These are phyloP conservation scores for Stipa capillata DNA, from an alignment of 176 grass and related monocot species.

Conservation along the genomic window DNA sequence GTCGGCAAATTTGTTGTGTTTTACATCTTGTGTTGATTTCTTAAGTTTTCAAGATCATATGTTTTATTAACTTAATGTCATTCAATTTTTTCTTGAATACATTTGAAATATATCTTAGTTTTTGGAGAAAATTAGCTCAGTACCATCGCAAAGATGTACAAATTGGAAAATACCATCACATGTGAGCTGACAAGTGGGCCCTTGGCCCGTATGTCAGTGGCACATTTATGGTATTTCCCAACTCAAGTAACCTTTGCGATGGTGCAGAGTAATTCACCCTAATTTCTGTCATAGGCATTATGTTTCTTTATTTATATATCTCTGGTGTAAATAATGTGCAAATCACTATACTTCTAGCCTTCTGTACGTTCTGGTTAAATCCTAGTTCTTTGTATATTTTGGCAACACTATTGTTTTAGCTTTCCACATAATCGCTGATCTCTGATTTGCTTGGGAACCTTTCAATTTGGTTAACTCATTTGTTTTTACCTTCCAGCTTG, in stretches of 20 bases:
- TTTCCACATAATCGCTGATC: not conserved
- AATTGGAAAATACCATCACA: too few species aligned
- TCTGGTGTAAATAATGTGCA: too few species aligned
- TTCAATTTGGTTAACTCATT: not conserved
- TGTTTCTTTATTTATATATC: not conserved
- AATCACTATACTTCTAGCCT: not conserved
- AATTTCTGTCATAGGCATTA: not conserved
- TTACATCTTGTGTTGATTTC: not conserved
- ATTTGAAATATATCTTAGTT: not conserved
- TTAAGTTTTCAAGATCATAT: not conserved
- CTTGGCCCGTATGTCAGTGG: not conserved
- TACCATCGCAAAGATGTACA: not conserved
- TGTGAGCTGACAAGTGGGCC: not conserved
- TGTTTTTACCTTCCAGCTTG: conserved; percentile 30
- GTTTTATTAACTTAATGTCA: not conserved
- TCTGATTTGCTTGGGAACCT: not conserved
- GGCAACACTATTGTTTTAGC: not conserved
- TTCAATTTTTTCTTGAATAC: not conserved
- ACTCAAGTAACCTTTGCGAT: too few species aligned
- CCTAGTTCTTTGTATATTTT: not conserved
- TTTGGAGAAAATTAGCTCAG: not conserved
- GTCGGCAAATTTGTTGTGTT: not conserved
- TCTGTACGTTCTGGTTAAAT: not conserved
- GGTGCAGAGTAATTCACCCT: too few species aligned
- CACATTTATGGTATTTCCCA: not conserved